These are phyloP conservation scores for Cymbopogon citratus DNA, from an alignment of 176 grass and related monocot species.

Conservation along the genomic window DNA sequence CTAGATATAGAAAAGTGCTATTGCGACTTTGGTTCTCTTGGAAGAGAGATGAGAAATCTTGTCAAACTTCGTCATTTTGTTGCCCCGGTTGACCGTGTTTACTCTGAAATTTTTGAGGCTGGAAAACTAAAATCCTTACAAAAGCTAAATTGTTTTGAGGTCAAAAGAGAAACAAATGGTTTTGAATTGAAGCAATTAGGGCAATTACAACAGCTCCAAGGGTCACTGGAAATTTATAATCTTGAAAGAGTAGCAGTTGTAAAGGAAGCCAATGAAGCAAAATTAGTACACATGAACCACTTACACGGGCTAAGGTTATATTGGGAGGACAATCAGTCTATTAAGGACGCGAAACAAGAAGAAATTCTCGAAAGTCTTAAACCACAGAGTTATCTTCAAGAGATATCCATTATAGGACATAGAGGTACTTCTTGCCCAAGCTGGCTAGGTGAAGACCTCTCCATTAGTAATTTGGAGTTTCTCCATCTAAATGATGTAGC, in stretches of 20 bases:
- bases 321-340: background rate
- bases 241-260: background rate
- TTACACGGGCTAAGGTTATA: background rate
- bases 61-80: background rate
- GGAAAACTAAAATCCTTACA: background rate
- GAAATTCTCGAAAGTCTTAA: background rate
- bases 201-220: accelerated
- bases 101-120: background rate
- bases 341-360: accelerated
- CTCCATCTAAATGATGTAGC: background rate
- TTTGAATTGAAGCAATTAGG: constrained; percentile 4
- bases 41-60: constrained; percentile 2
- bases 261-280: background rate
- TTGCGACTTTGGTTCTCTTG: background rate
- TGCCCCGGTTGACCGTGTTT: background rate
- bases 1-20: background rate
- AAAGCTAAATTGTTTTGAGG: background rate
- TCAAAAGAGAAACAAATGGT: background rate
- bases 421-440: background rate
- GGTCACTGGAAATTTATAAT: background rate
- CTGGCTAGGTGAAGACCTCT: background rate
- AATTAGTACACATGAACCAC: background rate
- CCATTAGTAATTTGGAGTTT: background rate
- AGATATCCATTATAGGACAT: background rate
- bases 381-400: background rate